A percentile compares a stretch with the other conserved stretches of the same genome.
Evolutionary conservation across 2,329 filamentous ascomycete species (phyloP).

Genomic region (Pochonia chlamydosporia): DNA sequence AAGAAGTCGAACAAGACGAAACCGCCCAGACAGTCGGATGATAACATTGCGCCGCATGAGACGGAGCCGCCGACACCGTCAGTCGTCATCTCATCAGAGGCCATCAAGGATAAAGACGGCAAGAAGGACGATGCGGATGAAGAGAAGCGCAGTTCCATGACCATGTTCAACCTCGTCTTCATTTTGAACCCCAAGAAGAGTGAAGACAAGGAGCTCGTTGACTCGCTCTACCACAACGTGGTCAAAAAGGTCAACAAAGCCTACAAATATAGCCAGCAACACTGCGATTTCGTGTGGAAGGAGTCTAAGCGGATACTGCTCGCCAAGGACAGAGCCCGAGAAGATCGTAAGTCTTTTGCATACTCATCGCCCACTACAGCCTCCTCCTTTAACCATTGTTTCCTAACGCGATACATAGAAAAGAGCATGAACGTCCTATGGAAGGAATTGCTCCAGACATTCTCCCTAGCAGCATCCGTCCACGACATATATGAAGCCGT

Average conservation of each 20-base stretch:
- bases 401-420: slow-evolving; percentile 23
- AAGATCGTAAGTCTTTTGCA: slow-evolving; percentile 48
- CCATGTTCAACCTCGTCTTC: slow-evolving; percentile 97
- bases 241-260: slow-evolving; percentile 90
- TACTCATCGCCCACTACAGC: not conserved
- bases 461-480: slow-evolving; percentile 76
- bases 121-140: slow-evolving; percentile 47
- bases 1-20: slow-evolving; percentile 43
- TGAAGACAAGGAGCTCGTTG: slow-evolving; percentile 68
- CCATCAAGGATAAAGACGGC: slow-evolving; percentile 22
- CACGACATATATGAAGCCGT: slow-evolving; percentile 77
- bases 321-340: slow-evolving; percentile 76
- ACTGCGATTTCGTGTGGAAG: slow-evolving; percentile 84
- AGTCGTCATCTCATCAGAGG: slow-evolving; percentile 18
- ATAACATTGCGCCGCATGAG: slow-evolving; percentile 21
- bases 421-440: slow-evolving; percentile 62
- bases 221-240: slow-evolving; percentile 78
- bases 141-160: slow-evolving; percentile 68
- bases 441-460: slow-evolving; percentile 64
- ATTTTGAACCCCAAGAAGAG: slow-evolving; percentile 75
- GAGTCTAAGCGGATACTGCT: slow-evolving; percentile 79
- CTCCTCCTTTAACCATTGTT: not conserved
- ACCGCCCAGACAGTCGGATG: slow-evolving; percentile 26
- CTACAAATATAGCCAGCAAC: slow-evolving; percentile 86
- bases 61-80: slow-evolving; percentile 17